These are phyloP conservation scores for Aphanomyces invadans DNA, from an alignment of 352 stramenopile species.

Conservation along the genomic window DNA sequence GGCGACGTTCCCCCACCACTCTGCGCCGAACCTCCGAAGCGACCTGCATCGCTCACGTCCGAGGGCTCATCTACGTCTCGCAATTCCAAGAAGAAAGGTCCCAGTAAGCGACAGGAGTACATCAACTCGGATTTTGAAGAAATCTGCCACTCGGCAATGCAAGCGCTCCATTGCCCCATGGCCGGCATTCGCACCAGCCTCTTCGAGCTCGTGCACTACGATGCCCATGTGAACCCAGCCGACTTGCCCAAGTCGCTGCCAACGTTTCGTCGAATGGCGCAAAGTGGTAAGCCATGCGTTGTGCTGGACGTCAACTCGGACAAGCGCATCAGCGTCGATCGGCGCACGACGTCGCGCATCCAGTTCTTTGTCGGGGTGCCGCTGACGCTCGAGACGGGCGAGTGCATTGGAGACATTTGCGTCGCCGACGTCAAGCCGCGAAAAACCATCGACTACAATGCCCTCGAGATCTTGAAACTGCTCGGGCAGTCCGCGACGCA, in stretches of 20 bases:
- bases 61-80: background rate
- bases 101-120: slow-evolving; percentile 51
- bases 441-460: slow-evolving; percentile 74
- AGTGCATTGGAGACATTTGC: slow-evolving; percentile 81
- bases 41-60: slow-evolving; percentile 5
- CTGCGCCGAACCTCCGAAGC: background rate
- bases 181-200: slow-evolving; percentile 80
- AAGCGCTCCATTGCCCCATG: slow-evolving; percentile 79
- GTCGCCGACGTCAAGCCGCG: slow-evolving; percentile 72
- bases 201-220: slow-evolving; percentile 82
- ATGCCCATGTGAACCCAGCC: slow-evolving; percentile 40
- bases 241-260: slow-evolving; percentile 67
- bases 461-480: slow-evolving; percentile 79
- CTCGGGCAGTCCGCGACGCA: slow-evolving; percentile 81
- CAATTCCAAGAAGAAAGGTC: slow-evolving; percentile 6
- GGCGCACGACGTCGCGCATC: slow-evolving; percentile 70
- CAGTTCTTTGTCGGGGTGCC: slow-evolving; percentile 86
- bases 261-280: slow-evolving; percentile 79
- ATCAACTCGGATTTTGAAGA: slow-evolving; percentile 86
- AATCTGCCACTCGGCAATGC: slow-evolving; percentile 83
- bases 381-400: slow-evolving; percentile 60
- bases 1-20: no score
- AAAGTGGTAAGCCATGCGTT: slow-evolving; percentile 80
- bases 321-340: slow-evolving; percentile 83
- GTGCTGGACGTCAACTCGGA: slow-evolving; percentile 80